Evolutionary conservation across 2,329 filamentous ascomycete genomes (phyloP).

Genomic region (Aspergillus eucalypticola): DNA sequence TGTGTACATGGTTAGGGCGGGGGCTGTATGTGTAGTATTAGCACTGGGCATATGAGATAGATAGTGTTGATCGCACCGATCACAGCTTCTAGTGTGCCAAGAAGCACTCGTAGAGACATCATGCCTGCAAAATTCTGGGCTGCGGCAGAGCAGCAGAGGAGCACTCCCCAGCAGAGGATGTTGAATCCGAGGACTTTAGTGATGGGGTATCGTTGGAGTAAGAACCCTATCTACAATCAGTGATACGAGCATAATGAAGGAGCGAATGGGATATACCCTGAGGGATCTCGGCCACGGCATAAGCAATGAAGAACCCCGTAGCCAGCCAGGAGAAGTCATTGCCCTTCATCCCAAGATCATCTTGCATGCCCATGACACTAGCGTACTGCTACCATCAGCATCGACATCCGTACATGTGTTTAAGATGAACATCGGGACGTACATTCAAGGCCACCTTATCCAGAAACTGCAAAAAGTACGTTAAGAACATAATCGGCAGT

Average conservation of each 20-base stretch:
- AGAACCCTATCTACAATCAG: slow-evolving; percentile 45
- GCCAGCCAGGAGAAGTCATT: slow-evolving; percentile 65
- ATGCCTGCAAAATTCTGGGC: slow-evolving; percentile 54
- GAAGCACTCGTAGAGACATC: slow-evolving; percentile 57
- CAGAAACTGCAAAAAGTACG: slow-evolving; percentile 64
- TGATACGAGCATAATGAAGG: no score
- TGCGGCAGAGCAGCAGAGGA: slow-evolving; percentile 44
- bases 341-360: slow-evolving; percentile 56
- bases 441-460: slow-evolving; percentile 67
- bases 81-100: slow-evolving; percentile 53
- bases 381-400: slow-evolving; percentile 53
- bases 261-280: slow-evolving; percentile 48
- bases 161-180: slow-evolving; percentile 59
- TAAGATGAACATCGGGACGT: not conserved
- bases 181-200: slow-evolving; percentile 63
- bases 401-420: not conserved
- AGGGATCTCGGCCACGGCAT: slow-evolving; percentile 60
- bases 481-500: slow-evolving; percentile 62
- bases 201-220: slow-evolving; percentile 62
- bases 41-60: not conserved
- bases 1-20: slow-evolving; percentile 30
- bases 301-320: slow-evolving; percentile 64
- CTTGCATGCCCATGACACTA: slow-evolving; percentile 63
- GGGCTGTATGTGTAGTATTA: slow-evolving; percentile 14
- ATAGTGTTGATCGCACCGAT: slow-evolving; percentile 20